Percentiles rank a stretch among this genome's conserved stretches.
phyloP scores from a whole-genome alignment of 768 basidiomycete genomes.

The Naganishia vaughanmartiniae region DNA sequence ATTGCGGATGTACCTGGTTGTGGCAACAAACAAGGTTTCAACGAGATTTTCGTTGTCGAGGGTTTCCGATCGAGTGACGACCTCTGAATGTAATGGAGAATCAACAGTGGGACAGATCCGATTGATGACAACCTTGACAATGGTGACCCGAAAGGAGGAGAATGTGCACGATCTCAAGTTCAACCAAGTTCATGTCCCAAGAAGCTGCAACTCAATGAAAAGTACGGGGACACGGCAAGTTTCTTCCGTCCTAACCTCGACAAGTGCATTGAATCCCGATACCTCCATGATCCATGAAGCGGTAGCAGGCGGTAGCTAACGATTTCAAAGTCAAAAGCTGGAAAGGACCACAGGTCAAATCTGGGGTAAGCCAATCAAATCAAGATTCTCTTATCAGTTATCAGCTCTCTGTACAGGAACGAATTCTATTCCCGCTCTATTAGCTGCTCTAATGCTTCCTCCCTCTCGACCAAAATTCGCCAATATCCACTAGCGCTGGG shows the following conservation, averaged over 20 bases:
- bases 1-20: not conserved
- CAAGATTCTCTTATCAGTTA: constrained; percentile 11
- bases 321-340: not conserved
- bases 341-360: not conserved
- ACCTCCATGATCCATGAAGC: not conserved
- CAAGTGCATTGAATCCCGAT: constrained; percentile 3
- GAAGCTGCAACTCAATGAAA: not conserved
- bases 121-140: not conserved
- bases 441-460: too few species aligned
- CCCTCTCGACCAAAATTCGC: too few species aligned
- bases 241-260: constrained; percentile 13
- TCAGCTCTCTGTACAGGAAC: constrained; percentile 1
- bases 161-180: not conserved
- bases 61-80: not conserved
- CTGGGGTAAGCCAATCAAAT: constrained; percentile 16
- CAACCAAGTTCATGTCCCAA: not conserved
- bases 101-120: too few species aligned
- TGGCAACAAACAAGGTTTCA: too few species aligned
- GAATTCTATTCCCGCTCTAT: not conserved
- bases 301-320: not conserved
- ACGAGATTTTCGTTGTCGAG: too few species aligned
- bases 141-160: not conserved
- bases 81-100: not conserved
- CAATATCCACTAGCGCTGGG: too few species aligned
- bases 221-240: not conserved